Base-by-base conservation (phyloP, 352 stramenopile species). In the Phytophthora gonapodyides region DNA sequence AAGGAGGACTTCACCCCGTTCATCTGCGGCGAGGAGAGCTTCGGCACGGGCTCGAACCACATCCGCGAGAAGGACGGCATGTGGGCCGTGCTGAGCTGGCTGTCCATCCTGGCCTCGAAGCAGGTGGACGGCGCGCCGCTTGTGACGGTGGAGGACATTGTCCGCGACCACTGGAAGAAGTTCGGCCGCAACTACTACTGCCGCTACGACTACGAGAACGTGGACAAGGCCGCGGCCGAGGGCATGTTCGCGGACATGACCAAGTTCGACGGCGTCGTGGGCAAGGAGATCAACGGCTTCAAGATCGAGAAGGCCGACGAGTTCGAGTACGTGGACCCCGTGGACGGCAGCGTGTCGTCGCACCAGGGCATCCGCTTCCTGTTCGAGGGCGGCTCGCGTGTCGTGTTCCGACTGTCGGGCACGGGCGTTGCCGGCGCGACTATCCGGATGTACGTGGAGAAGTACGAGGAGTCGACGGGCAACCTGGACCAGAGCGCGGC, bases 11-110 rank as follows among this genome's bases (percentile, higher is more conserved):
- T 98, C 78, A 98, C 91, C 34, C 98, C 98, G 15, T 99, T 99
- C 73, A 93, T 99, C 33, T 99, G 98, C 74, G 98, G 98, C 24
- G 98, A 99, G 76, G 96, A 99, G 75, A 97, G 79, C 64, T 99
- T 99, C 74, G 97, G 98, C 44, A 99, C 97, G 45, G 98, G 98
- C 63, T 98, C 93, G 67, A 98, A 99, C 84, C 97, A 99, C 82
- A 97, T 99, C 50, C 88, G 97, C 48, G 98, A 99, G 78, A 99
- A 99, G 88, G 98, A 99, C 82, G 98, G 98, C 54, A 91, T 99
- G 73, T 99, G 97, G 96, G 97, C 97, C 11, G 97, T 99, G 54
- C 83, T 99, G 47, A 88, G 90, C 37, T 99, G 98, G 98, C 82
- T 99, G 52, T 99, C 93, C n/a, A 98, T 99, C 73, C 68, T 99